A percentile compares a stretch with the other conserved stretches of the same genome.
Conservation (phyloP, 805 yeast genomes). For the Suhomyces tanzawaensis region DNA sequence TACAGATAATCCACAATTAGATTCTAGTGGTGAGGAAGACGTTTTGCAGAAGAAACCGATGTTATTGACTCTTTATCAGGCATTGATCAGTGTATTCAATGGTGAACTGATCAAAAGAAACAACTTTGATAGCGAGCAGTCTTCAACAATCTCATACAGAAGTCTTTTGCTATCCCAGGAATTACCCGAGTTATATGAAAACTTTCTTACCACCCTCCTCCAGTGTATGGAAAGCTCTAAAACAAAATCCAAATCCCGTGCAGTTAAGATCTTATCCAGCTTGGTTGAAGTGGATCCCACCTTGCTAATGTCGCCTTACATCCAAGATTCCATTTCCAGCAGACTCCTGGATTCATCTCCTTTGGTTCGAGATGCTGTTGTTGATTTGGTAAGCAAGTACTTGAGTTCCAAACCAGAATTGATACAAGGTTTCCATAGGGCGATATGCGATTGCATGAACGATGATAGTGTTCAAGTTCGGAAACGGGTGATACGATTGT, state of each 20-base stretch:
- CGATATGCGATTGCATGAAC: slow-evolving; percentile 46
- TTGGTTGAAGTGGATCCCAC: slow-evolving; percentile 53
- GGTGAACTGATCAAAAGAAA: too few relatives aligned
- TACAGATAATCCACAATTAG: too few relatives aligned
- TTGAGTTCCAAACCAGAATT: slow-evolving; percentile 43
- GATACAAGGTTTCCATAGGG: slow-evolving; percentile 47
- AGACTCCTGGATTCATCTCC: slow-evolving; percentile 62
- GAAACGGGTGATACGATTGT: slow-evolving; percentile 55
- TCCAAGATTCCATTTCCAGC: slow-evolving; percentile 51
- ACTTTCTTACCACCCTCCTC: slow-evolving; percentile 50
- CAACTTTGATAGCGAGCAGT: slow-evolving; percentile 12
- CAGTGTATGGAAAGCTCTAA: slow-evolving; percentile 27
- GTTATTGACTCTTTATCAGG: too few relatives aligned
- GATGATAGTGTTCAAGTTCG: slow-evolving; percentile 69
- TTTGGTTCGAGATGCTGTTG: slow-evolving; percentile 70
- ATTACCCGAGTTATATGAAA: slow-evolving; percentile 45
- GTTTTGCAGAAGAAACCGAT: too few relatives aligned
- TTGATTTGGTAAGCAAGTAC: slow-evolving; percentile 60
- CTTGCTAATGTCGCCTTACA: slow-evolving; percentile 47
- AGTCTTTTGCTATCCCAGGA: slow-evolving; percentile 27
- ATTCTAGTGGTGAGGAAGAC: too few relatives aligned
- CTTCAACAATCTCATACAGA: slow-evolving; percentile 17
- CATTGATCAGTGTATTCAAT: too few relatives aligned
- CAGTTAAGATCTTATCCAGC: slow-evolving; percentile 59
- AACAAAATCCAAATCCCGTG: slow-evolving; percentile 45